Evolutionary conservation across 73 alveolate species (phyloP).

Genomic region (Paramecium bursaria): DNA sequence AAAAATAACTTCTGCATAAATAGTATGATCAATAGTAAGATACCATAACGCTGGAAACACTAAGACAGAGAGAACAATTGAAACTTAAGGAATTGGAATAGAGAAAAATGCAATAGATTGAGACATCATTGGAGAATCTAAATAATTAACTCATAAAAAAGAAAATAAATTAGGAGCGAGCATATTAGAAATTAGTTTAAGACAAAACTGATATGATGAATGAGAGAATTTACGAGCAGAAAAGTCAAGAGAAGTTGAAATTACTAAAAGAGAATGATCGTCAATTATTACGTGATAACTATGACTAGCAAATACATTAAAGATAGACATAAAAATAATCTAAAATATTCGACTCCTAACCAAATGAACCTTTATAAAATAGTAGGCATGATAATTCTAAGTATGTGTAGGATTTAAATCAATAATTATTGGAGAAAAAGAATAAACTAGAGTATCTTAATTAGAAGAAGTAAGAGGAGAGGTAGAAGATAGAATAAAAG

Average conservation of each 20-base stretch:
- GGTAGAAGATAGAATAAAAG: conserved; percentile 25
- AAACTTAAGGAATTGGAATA: conserved; percentile 38
- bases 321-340: not conserved
- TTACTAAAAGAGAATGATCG: not conserved
- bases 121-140: conserved; percentile 37
- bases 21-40: conserved; percentile 20
- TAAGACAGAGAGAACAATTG: conserved; percentile 13
- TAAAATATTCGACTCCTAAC: not conserved
- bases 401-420: conserved; percentile 11
- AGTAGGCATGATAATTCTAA: not conserved
- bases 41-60: conserved; percentile 6
- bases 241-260: conserved; percentile 38
- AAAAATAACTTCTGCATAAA: not conserved
- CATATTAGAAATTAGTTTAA: not conserved
- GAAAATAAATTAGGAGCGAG: conserved; percentile 39
- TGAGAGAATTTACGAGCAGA: conserved; percentile 9
- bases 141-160: conserved; percentile 36
- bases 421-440: conserved; percentile 39
- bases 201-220: conserved; percentile 8
- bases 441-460: not conserved
- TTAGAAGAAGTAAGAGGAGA: conserved; percentile 23
- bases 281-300: conserved; percentile 11
- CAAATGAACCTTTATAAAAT: not conserved
- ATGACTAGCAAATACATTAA: conserved; percentile 3
- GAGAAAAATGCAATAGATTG: conserved; percentile 37